Conservation (phyloP, 768 basidiomycete genomes). For the Suillus fuscotomentosus region DNA sequence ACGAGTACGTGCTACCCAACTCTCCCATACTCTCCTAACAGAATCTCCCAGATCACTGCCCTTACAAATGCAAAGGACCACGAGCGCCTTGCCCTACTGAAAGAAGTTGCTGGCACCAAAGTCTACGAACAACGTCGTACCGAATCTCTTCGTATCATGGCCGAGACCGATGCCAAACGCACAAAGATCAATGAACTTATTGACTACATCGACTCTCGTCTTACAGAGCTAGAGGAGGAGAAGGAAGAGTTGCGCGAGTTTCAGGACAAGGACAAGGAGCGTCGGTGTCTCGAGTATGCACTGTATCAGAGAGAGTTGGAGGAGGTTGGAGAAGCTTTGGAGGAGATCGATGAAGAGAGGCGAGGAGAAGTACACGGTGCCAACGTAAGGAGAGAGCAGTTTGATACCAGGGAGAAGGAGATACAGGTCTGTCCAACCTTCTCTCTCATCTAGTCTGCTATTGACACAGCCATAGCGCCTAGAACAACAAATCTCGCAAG, state of each 20-base stretch:
- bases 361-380: constrained; percentile 80
- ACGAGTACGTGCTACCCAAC: constrained; percentile 53
- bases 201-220: constrained; percentile 85
- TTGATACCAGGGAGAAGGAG: constrained; percentile 79
- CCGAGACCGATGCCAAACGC: constrained; percentile 92
- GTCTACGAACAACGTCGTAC: constrained; percentile 94
- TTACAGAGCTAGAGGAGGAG: constrained; percentile 93
- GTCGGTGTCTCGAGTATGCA: constrained; percentile 93
- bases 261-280: constrained; percentile 92
- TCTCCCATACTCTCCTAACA: constrained; percentile 8
- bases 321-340: constrained; percentile 83
- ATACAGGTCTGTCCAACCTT: constrained; percentile 57
- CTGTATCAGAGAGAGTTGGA: constrained; percentile 88
- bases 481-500: constrained; percentile 68
- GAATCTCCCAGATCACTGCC: constrained; percentile 72
- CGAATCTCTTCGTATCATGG: constrained; percentile 95
- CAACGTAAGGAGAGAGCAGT: constrained; percentile 81
- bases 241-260: constrained; percentile 98
- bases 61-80: constrained; percentile 97
- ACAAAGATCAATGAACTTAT: constrained; percentile 88
- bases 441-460: background rate
- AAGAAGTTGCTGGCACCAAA: constrained; percentile 97
- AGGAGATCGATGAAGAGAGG: constrained; percentile 83
- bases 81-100: constrained; percentile 89
- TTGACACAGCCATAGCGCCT: constrained; percentile 49